Evolutionary conservation across 495 filamentous ascomycete genomes (phyloP), one percentile per base, ranked within the genome.

Genomic region (Neurospora hispaniola): DNA sequence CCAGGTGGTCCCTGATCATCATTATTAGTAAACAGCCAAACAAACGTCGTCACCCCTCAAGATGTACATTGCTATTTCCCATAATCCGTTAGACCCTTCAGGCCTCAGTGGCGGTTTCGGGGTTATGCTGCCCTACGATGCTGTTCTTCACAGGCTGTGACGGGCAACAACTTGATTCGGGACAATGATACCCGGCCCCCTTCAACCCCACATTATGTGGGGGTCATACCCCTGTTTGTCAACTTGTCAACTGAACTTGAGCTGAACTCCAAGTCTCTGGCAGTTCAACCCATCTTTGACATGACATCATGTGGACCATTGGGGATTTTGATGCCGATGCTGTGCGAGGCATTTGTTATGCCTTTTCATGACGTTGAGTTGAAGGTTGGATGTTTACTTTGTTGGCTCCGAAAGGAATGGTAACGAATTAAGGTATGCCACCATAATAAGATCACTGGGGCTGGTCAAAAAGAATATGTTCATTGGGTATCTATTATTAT

Each of bases 401-500:
- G 39, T 39, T 39, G 39, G 35, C 35, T 38, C 35, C 11, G 12
- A 42, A 9, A 10, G 0, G 14, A 14, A 46, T 54, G 4, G 0
- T 23, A 23, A 54, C 10, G 0, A 54, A 54, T 0, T 5, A 0
- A n/a, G n/a, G n/a, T 42, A 16, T 42, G 0, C 18, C 43, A n/a
- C 43, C 43, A 46, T 18, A 46, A 9, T 2, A n/a, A n/a, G 3
- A 4, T 18, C 7, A 46, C 43, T 46, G 0, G 18, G 10, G 20
- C 5, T 54, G 20, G 7, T 4, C 4, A 14, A 59, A 14, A 54
- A 54, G 48, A 59, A 35, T 35, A 18, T 66, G 3, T 66, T 27
- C 54, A 66, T 66, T 66, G 54, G 54, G 54, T 66, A 66, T 66
- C 54, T 2, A 6, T 16, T 66, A 66, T 66, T 66, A 62, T 62